A percentile compares a stretch with the other conserved stretches of the same genome.
Evolutionary conservation across 495 filamentous ascomycete species (phyloP).

Genomic region (Hyaloscypha variabilis): DNA sequence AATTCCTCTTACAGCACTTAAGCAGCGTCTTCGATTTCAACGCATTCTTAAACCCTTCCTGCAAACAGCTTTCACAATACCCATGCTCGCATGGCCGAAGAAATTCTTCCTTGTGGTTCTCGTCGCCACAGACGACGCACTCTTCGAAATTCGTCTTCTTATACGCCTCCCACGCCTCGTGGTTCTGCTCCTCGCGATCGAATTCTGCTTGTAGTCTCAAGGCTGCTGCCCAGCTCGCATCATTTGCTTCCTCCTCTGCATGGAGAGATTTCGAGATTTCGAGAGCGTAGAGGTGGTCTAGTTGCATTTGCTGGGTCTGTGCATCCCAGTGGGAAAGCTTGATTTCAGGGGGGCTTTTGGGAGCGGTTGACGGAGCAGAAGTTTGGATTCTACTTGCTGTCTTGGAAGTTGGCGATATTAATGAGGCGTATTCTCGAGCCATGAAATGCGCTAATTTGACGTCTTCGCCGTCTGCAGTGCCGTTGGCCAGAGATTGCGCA

Average conservation of each 20-base stretch:
- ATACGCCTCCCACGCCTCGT: slow-evolving; percentile 8
- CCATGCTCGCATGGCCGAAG: slow-evolving; percentile 7
- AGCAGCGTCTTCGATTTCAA: slow-evolving; percentile 1
- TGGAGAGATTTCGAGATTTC: background rate
- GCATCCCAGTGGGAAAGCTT: background rate
- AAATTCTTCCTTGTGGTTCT: background rate
- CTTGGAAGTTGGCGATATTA: background rate
- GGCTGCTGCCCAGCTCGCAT: background rate
- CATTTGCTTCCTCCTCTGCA: background rate
- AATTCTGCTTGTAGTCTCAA: background rate
- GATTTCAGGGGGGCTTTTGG: background rate
- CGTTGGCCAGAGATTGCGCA: background rate
- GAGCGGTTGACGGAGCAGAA: background rate
- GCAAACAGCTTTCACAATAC: slow-evolving; percentile 9
- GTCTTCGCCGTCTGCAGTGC: background rate
- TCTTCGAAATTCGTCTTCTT: slow-evolving; percentile 7
- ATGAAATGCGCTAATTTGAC: background rate
- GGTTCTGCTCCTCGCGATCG: background rate
- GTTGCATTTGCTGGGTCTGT: background rate
- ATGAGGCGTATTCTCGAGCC: background rate
- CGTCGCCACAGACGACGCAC: slow-evolving; percentile 3
- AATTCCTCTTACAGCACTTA: slow-evolving; percentile 12
- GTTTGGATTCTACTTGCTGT: no score
- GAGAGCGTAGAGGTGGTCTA: background rate
- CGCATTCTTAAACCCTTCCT: slow-evolving; percentile 9